phyloP scores from a whole-genome alignment of 225 moss, liverwort and hornwort genomes.

The Pleurozium schreberi region DNA sequence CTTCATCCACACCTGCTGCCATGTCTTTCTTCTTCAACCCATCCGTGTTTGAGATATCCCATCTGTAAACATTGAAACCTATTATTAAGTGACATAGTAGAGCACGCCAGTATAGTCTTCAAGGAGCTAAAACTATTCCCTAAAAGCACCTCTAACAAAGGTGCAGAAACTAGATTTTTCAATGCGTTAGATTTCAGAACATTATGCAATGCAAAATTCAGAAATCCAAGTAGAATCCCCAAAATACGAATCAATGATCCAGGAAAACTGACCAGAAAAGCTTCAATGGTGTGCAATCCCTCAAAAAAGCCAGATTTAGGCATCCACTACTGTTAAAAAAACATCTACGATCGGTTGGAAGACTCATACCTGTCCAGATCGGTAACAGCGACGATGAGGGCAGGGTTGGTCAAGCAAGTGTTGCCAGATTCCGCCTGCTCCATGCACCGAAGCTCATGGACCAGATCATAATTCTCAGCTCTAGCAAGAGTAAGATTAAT shows the following conservation, averaged over 20 bases:
- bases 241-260: no score
- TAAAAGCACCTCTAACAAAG: no score
- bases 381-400: constrained; percentile 2
- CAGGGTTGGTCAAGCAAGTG: neutral
- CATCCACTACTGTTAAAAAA: neutral
- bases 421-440: constrained; percentile 1
- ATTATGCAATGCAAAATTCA: neutral
- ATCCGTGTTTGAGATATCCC: constrained; percentile 9
- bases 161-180: neutral
- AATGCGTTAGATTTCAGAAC: no score
- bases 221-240: neutral
- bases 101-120: neutral
- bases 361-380: constrained; percentile 5
- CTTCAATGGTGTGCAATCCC: neutral
- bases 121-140: neutral
- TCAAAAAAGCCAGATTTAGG: neutral
- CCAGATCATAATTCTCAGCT: constrained; percentile 9
- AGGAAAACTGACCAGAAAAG: neutral
- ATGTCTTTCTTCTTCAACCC: constrained; percentile 28
- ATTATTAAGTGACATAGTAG: neutral
- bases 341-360: no score
- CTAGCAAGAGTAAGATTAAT: constrained; percentile 8
- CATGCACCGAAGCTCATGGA: constrained; percentile 18
- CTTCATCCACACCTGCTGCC: constrained; percentile 30
- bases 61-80: neutral